These are phyloP conservation scores for Fomitopsis pulvina DNA, from an alignment of 768 basidiomycete genomes.

Conservation along the genomic window DNA sequence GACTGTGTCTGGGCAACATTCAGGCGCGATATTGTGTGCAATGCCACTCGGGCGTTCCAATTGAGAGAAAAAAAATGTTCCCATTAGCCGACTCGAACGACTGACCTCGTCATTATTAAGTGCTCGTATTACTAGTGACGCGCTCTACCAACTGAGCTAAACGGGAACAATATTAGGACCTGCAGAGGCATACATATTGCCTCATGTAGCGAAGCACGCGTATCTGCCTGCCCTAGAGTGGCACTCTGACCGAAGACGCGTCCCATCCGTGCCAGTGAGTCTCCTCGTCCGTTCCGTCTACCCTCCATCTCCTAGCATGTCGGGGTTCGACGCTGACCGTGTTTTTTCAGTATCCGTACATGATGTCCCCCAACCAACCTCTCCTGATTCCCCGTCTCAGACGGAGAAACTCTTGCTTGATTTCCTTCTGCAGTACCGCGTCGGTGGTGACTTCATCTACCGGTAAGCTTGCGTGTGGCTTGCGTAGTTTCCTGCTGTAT, in stretches of 20 bases:
- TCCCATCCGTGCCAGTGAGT: too few relatives aligned
- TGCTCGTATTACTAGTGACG: constrained; percentile 69
- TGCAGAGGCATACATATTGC: not conserved
- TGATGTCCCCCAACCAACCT: constrained; percentile 45
- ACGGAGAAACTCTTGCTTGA: constrained; percentile 76
- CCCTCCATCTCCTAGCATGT: too few relatives aligned
- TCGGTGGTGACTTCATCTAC: constrained; percentile 90
- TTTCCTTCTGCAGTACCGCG: constrained; percentile 82
- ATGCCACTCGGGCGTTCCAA: too few relatives aligned
- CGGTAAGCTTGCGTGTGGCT: constrained; percentile 40
- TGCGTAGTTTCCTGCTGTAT: not conserved
- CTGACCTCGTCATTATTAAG: constrained; percentile 59
- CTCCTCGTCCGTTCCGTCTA: too few relatives aligned
- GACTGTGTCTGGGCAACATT: too few relatives aligned
- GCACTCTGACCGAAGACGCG: not conserved
- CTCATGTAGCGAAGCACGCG: constrained; percentile 8
- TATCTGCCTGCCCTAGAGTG: constrained; percentile 16
- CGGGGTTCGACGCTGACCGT: constrained; percentile 79
- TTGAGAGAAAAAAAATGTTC: too few relatives aligned
- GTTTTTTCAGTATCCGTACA: constrained; percentile 80
- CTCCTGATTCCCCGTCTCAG: constrained; percentile 72
- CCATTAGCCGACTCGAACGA: constrained; percentile 54
- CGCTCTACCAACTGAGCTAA: constrained; percentile 48
- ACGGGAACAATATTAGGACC: constrained; percentile 15
- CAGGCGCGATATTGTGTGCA: too few relatives aligned